Evolutionary conservation across 306 rosid species (phyloP).

Genomic region (Castanospermum australe): DNA sequence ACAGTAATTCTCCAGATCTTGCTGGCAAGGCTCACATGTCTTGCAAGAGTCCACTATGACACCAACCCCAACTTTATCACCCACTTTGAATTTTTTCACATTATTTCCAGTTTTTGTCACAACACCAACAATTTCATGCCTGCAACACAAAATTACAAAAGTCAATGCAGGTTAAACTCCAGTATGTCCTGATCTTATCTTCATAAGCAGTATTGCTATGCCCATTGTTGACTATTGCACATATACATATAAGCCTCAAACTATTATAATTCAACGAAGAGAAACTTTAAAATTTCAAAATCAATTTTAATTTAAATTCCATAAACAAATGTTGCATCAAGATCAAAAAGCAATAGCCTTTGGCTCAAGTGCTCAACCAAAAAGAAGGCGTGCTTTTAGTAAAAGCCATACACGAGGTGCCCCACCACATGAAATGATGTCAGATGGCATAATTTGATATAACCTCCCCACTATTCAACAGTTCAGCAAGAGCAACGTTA

Average conservation of each 20-base stretch:
- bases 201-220: background rate
- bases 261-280: background rate
- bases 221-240: background rate
- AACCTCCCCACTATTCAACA: too few relatives aligned
- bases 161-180: background rate
- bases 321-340: background rate
- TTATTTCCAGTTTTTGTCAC: slow-evolving; percentile 68
- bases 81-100: slow-evolving; percentile 69
- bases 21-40: slow-evolving; percentile 69
- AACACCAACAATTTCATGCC: slow-evolving; percentile 87
- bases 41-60: slow-evolving; percentile 78
- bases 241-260: background rate
- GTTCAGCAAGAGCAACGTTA: background rate
- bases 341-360: background rate
- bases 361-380: background rate
- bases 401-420: background rate
- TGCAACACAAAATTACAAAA: slow-evolving; percentile 27
- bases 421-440: slow-evolving; percentile 8
- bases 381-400: background rate
- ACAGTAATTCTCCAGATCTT: slow-evolving; percentile 83
- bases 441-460: background rate
- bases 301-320: background rate
- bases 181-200: background rate
- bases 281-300: background rate
- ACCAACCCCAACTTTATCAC: slow-evolving; percentile 93